These are phyloP conservation scores for Aspergillus saccharolyticus DNA, from an alignment of 495 filamentous ascomycete genomes.

Conservation along the genomic window DNA sequence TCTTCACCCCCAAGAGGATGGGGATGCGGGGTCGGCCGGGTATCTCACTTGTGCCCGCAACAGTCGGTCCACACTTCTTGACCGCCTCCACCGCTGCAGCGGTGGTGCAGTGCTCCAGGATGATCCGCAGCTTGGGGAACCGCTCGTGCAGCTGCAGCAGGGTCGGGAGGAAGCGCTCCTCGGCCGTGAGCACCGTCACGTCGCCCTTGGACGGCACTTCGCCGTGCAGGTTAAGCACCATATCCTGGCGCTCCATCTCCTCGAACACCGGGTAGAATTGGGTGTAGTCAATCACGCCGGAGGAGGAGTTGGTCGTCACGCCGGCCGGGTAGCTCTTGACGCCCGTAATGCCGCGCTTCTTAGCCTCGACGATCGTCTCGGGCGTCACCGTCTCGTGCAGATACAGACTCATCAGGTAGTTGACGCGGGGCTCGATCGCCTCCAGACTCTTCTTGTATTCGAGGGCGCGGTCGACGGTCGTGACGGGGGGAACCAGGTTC, in stretches of 20 bases:
- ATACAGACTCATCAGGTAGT: slow-evolving; percentile 87
- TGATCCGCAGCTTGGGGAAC: slow-evolving; percentile 78
- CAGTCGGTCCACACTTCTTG: slow-evolving; percentile 65
- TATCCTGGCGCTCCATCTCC: slow-evolving; percentile 64
- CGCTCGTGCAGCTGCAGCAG: slow-evolving; percentile 61
- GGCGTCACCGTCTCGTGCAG: slow-evolving; percentile 74
- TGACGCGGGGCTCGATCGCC: slow-evolving; percentile 65
- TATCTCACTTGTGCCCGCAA: slow-evolving; percentile 35
- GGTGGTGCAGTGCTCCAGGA: slow-evolving; percentile 76
- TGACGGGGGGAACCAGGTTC: slow-evolving; percentile 71
- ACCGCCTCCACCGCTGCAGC: slow-evolving; percentile 78
- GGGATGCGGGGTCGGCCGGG: background rate
- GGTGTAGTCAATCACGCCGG: slow-evolving; percentile 70
- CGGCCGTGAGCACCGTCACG: slow-evolving; percentile 72
- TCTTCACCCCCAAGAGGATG: background rate
- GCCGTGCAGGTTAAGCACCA: slow-evolving; percentile 62
- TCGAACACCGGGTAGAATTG: slow-evolving; percentile 72
- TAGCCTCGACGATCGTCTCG: slow-evolving; percentile 69
- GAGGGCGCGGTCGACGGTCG: slow-evolving; percentile 66
- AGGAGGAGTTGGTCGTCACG: slow-evolving; percentile 76
- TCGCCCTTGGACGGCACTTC: slow-evolving; percentile 48
- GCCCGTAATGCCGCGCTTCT: slow-evolving; percentile 44
- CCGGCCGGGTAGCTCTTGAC: slow-evolving; percentile 62
- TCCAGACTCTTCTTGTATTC: slow-evolving; percentile 66
- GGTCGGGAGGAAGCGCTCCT: slow-evolving; percentile 75